Percentiles rank a stretch among this genome's conserved stretches.
Evolutionary conservation across 345 rosid species (phyloP).

Genomic region (Eucalyptus sp.): DNA sequence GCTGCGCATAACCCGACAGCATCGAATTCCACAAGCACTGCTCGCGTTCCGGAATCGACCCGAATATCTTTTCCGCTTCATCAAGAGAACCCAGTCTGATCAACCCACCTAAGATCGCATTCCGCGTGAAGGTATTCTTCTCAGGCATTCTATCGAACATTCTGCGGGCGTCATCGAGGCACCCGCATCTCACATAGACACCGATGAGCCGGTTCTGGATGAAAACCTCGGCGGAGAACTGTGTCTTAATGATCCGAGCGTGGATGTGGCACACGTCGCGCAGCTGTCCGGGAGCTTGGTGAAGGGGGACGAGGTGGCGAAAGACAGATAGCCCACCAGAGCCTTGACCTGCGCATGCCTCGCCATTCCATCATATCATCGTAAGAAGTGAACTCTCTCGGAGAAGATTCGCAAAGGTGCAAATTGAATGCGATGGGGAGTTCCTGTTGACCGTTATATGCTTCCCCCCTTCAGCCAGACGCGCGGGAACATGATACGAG

Average conservation of each 20-base stretch:
- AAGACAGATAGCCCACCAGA: conserved; percentile 17
- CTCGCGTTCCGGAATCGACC: conserved; percentile 39
- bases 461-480: neutral
- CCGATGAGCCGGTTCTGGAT: no score
- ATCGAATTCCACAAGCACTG: conserved; percentile 77
- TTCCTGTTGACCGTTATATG: neutral
- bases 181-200: neutral
- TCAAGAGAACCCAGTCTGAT: conserved; percentile 42
- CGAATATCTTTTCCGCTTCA: conserved; percentile 39
- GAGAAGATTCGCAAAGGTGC: neutral
- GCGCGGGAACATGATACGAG: neutral
- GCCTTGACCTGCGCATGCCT: conserved; percentile 31
- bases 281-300: conserved; percentile 58
- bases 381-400: neutral
- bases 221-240: no score
- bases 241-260: no score
- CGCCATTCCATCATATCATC: conserved; percentile 40
- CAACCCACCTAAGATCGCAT: conserved; percentile 35
- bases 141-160: conserved; percentile 55
- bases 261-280: neutral
- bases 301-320: conserved; percentile 42
- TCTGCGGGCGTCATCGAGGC: conserved; percentile 27
- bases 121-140: conserved; percentile 55
- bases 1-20: conserved; percentile 64
- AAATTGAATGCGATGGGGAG: neutral